Percentiles rank a stretch among this genome's conserved stretches.
Evolutionary conservation across 495 filamentous ascomycete species (phyloP).

Genomic region (Xanthoparmelia taractica): DNA sequence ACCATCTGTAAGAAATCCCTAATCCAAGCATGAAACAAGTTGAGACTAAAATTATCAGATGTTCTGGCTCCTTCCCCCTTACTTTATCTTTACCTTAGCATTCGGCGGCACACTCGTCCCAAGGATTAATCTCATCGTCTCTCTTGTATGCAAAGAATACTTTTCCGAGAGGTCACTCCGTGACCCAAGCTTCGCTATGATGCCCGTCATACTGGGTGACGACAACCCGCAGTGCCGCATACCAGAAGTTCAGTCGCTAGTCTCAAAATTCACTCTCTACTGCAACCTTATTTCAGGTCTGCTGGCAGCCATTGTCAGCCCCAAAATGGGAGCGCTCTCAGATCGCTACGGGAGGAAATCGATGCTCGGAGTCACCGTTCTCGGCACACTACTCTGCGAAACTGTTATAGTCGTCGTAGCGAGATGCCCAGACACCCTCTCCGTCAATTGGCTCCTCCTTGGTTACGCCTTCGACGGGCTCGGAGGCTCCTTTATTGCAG

Average conservation of each 20-base stretch:
- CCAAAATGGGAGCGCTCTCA: slow-evolving; percentile 75
- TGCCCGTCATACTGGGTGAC: slow-evolving; percentile 56
- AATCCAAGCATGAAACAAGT: slow-evolving; percentile 9
- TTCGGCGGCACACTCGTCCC: slow-evolving; percentile 77
- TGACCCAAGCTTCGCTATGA: slow-evolving; percentile 53
- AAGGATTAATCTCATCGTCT: slow-evolving; percentile 70
- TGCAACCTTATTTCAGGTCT: slow-evolving; percentile 62
- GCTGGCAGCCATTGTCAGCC: slow-evolving; percentile 65
- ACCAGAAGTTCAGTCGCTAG: slow-evolving; percentile 63
- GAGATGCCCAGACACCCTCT: slow-evolving; percentile 60
- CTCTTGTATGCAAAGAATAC: slow-evolving; percentile 74
- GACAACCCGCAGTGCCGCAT: slow-evolving; percentile 64
- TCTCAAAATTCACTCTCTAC: slow-evolving; percentile 68
- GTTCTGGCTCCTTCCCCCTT: slow-evolving; percentile 75
- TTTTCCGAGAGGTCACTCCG: slow-evolving; percentile 50
- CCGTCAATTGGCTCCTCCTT: slow-evolving; percentile 65
- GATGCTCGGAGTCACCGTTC: slow-evolving; percentile 58
- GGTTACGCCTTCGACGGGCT: slow-evolving; percentile 72
- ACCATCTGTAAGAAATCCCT: slow-evolving; percentile 53
- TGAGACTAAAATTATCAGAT: slow-evolving; percentile 45
- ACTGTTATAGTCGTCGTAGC: slow-evolving; percentile 67
- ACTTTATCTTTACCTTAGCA: slow-evolving; percentile 68
- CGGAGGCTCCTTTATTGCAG: slow-evolving; percentile 76
- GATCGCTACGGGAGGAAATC: slow-evolving; percentile 78
- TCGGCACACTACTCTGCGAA: slow-evolving; percentile 62